These are phyloP conservation scores for Chrysophaeum taylorii DNA, from an alignment of 352 stramenopile species.

Conservation along the genomic window DNA sequence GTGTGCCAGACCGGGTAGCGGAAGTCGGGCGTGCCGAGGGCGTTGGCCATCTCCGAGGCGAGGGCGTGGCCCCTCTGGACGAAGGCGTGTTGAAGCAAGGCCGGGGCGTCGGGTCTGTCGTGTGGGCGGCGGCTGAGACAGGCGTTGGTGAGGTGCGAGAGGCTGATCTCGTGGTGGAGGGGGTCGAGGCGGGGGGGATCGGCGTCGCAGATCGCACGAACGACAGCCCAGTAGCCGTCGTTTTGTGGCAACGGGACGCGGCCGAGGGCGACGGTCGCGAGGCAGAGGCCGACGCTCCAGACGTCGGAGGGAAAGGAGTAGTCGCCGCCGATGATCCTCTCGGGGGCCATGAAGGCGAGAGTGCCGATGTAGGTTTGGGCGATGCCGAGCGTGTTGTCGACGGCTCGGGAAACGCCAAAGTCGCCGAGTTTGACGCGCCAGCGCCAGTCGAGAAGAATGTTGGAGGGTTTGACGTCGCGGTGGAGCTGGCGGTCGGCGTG, in stretches of 20 bases:
- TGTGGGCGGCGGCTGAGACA: constrained; percentile 9
- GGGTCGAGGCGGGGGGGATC: constrained; percentile 2
- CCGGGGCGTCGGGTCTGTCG: not conserved
- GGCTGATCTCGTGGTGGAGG: not conserved
- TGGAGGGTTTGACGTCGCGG: constrained; percentile 28
- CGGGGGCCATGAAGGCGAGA: constrained; percentile 22
- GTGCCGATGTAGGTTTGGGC: constrained; percentile 21
- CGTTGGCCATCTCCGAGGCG: not conserved
- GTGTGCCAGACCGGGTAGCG: not conserved
- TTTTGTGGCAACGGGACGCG: constrained; percentile 62
- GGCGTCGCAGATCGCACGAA: constrained; percentile 23
- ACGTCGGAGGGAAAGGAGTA: constrained; percentile 67
- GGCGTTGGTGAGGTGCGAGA: constrained; percentile 13
- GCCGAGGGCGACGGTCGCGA: constrained; percentile 73
- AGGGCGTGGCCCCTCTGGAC: not conserved
- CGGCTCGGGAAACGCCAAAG: constrained; percentile 18
- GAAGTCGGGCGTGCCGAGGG: not conserved
- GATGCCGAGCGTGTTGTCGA: constrained; percentile 17
- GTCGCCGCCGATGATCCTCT: constrained; percentile 67
- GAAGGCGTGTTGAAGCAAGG: constrained; percentile 13
- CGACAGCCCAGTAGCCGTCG: constrained; percentile 23
- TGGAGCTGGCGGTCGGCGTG: constrained; percentile 22
- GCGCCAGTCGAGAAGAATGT: constrained; percentile 21
- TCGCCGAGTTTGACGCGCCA: constrained; percentile 20
- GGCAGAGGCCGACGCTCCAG: constrained; percentile 29